phyloP scores from a whole-genome alignment of 2,329 filamentous ascomycete species.

The Aspergillus luchuensis region DNA sequence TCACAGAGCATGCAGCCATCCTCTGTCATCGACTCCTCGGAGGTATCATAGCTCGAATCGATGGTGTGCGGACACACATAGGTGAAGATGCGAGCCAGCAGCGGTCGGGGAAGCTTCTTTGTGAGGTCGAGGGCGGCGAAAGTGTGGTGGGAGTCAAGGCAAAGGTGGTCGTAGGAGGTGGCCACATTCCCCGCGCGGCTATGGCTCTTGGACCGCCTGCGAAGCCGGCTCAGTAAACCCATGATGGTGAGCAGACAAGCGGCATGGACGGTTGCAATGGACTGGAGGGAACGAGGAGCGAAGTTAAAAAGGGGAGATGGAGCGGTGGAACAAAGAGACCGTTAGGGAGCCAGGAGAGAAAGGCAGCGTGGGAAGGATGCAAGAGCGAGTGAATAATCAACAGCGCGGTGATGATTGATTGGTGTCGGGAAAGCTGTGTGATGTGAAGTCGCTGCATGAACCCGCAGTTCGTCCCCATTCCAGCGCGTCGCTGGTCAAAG shows the following conservation, averaged over 20 bases:
- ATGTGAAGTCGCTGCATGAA: conserved; percentile 7
- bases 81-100: conserved; percentile 76
- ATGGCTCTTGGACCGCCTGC: conserved; percentile 31
- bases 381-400: not conserved
- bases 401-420: not conserved
- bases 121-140: conserved; percentile 40
- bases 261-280: conserved; percentile 6
- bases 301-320: not conserved
- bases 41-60: conserved; percentile 77
- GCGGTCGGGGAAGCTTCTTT: conserved; percentile 62
- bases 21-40: conserved; percentile 75
- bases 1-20: conserved; percentile 93
- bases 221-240: conserved; percentile 36
- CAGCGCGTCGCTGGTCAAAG: not conserved
- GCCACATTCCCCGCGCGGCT: conserved; percentile 31
- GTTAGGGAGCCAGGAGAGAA: not conserved
- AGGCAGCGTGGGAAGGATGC: not conserved
- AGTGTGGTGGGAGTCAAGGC: conserved; percentile 21
- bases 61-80: conserved; percentile 79
- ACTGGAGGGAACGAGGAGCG: not conserved
- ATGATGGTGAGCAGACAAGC: conserved; percentile 22
- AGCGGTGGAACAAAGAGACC: not conserved
- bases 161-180: conserved; percentile 24
- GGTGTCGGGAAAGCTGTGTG: not conserved
- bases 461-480: conserved; percentile 5